A percentile compares a stretch with the other conserved stretches of the same genome.
Conservation (phyloP, 1,284 basidiomycete genomes). For the Rugosomyces carneus region DNA sequence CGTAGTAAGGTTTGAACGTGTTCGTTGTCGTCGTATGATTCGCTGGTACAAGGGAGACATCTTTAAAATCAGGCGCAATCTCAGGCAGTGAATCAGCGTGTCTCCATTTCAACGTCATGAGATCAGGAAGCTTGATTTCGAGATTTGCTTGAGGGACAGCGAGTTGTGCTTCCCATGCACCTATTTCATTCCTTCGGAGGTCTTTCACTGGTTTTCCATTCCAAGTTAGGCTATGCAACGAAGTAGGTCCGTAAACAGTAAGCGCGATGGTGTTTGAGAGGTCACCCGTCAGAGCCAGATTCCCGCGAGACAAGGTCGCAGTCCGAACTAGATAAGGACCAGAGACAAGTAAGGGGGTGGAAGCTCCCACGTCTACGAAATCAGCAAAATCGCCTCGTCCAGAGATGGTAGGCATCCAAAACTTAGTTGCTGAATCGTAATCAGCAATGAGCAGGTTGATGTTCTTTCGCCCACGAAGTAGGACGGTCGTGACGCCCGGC, state of each 20-base stretch:
- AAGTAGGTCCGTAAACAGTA: slow-evolving; percentile 26
- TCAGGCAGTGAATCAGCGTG: slow-evolving; percentile 48
- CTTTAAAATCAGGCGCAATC: slow-evolving; percentile 30
- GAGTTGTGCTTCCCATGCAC: slow-evolving; percentile 12
- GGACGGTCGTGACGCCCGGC: slow-evolving; percentile 11
- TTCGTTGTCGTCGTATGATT: slow-evolving; percentile 38
- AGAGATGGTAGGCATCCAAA: slow-evolving; percentile 17
- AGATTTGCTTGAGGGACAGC: not conserved
- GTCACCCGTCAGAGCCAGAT: slow-evolving; percentile 28
- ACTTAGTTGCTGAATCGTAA: slow-evolving; percentile 12
- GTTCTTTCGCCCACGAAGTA: slow-evolving; percentile 4
- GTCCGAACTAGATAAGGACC: slow-evolving; percentile 46
- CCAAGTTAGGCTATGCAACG: slow-evolving; percentile 15
- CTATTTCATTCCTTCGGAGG: slow-evolving; percentile 2
- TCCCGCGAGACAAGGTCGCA: slow-evolving; percentile 28
- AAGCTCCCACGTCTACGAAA: slow-evolving; percentile 24
- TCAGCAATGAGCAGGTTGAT: slow-evolving; percentile 15
- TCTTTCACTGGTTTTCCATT: slow-evolving; percentile 15
- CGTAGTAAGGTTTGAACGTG: slow-evolving; percentile 15
- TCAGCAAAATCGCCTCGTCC: slow-evolving; percentile 11
- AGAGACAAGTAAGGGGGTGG: slow-evolving; percentile 37
- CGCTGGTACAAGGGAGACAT: slow-evolving; percentile 38
- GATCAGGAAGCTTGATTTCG: slow-evolving; percentile 17
- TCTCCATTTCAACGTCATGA: slow-evolving; percentile 37
- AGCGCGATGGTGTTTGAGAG: slow-evolving; percentile 22